These are phyloP conservation scores for Trichoderma sp. DNA, from an alignment of 2,329 filamentous ascomycete genomes.

Conservation along the genomic window DNA sequence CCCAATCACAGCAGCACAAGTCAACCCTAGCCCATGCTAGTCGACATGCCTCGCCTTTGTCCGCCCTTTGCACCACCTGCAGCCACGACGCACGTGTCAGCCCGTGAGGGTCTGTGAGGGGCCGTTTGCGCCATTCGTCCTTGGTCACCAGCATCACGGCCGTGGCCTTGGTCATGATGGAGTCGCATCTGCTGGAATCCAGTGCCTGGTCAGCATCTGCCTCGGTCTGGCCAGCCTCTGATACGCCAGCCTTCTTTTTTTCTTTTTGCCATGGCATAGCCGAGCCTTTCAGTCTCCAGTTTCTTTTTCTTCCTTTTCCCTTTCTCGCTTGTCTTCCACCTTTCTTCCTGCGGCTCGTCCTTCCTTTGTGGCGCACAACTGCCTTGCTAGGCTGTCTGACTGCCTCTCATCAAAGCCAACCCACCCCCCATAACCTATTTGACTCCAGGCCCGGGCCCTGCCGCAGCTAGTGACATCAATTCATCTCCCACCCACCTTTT, in stretches of 20 bases:
- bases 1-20: slow-evolving; percentile 1
- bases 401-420: not conserved
- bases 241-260: slow-evolving; percentile 5
- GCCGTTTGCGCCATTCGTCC: slow-evolving; percentile 19
- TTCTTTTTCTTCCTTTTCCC: not conserved
- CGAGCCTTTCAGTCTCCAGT: not conserved
- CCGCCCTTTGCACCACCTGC: slow-evolving; percentile 10
- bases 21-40: not conserved
- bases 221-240: not conserved
- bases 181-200: not conserved
- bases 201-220: slow-evolving; percentile 5
- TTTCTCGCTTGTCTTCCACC: not conserved
- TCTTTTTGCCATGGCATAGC: not conserved
- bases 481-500: slow-evolving; percentile 8
- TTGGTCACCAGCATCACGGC: slow-evolving; percentile 10
- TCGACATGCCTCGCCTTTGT: not conserved
- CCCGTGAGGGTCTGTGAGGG: slow-evolving; percentile 30
- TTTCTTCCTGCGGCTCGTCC: not conserved
- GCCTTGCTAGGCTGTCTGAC: not conserved
- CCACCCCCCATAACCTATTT: not conserved
- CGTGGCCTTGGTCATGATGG: slow-evolving; percentile 12
- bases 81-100: slow-evolving; percentile 35
- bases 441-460: slow-evolving; percentile 11
- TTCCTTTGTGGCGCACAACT: slow-evolving; percentile 5
- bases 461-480: slow-evolving; percentile 18